Evolutionary conservation across 2,329 filamentous ascomycete species (phyloP).

Genomic region (Aspergillus ustus): DNA sequence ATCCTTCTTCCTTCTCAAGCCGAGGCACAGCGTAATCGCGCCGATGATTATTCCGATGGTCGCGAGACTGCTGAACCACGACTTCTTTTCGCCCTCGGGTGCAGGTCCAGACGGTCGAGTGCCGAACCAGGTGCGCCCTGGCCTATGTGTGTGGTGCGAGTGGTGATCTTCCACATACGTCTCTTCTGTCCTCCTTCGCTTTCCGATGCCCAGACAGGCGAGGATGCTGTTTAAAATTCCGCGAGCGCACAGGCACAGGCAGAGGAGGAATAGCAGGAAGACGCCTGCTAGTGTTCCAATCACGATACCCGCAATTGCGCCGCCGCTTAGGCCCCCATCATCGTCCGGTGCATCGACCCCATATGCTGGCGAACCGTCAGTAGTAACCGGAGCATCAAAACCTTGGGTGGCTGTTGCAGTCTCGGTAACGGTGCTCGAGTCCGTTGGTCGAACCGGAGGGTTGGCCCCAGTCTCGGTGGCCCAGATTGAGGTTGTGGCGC

Average conservation of each 20-base stretch:
- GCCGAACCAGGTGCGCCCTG: conserved; percentile 48
- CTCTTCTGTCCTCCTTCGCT: conserved; percentile 42
- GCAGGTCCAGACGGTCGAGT: conserved; percentile 38
- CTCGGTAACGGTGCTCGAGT: conserved; percentile 49
- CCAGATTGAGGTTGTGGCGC: conserved; percentile 46
- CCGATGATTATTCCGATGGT: conserved; percentile 50
- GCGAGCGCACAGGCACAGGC: conserved; percentile 49
- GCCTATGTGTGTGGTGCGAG: conserved; percentile 39
- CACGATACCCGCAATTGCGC: conserved; percentile 57
- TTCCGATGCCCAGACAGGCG: conserved; percentile 44
- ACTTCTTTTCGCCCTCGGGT: conserved; percentile 41
- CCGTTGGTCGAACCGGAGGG: conserved; percentile 51
- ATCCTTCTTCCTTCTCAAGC: conserved; percentile 48
- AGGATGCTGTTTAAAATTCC: conserved; percentile 46
- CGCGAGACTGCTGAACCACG: conserved; percentile 43
- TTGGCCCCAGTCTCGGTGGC: conserved; percentile 43
- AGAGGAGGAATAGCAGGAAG: conserved; percentile 50
- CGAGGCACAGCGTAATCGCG: conserved; percentile 51
- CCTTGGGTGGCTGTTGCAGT: conserved; percentile 50
- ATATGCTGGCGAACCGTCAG: conserved; percentile 45
- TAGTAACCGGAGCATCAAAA: conserved; percentile 52
- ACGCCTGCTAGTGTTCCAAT: conserved; percentile 53
- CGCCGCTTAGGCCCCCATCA: conserved; percentile 50
- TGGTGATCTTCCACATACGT: conserved; percentile 47
- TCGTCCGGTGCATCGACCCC: conserved; percentile 33